These are phyloP conservation scores for Irpex rosettiformis DNA, from an alignment of 1,284 basidiomycete species.

Conservation along the genomic window DNA sequence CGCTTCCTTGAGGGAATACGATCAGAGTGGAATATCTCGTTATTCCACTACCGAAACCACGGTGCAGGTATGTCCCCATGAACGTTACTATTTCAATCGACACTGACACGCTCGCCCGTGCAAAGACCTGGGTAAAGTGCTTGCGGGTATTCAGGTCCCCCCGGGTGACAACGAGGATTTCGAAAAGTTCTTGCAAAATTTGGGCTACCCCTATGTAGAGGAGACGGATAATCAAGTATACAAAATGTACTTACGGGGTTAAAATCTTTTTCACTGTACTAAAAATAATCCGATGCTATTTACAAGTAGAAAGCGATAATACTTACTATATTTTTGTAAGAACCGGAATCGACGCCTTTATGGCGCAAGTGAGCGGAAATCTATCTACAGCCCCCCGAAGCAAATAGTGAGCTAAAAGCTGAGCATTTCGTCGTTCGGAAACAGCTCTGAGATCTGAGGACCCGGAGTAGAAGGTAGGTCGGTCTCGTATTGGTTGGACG, in stretches of 20 bases:
- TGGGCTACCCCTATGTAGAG: constrained; percentile 89
- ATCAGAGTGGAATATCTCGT: constrained; percentile 89
- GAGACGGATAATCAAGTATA: constrained; percentile 92
- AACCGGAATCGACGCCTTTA: not conserved
- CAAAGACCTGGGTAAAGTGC: constrained; percentile 84
- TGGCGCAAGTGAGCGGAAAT: not conserved
- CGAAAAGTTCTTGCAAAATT: constrained; percentile 67
- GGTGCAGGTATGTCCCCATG: constrained; percentile 70
- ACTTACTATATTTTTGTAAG: not conserved
- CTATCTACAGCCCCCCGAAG: too few species aligned
- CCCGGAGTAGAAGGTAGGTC: not conserved
- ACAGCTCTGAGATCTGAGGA: not conserved
- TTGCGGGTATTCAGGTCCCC: constrained; percentile 94
- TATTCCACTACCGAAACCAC: constrained; percentile 98
- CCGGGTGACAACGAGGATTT: constrained; percentile 63
- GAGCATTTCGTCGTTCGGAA: not conserved
- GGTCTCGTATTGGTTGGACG: not conserved
- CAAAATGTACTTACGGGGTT: constrained; percentile 62
- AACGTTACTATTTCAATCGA: not conserved
- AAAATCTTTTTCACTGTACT: not conserved
- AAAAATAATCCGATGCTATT: not conserved
- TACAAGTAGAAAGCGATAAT: not conserved
- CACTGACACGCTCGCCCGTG: not conserved
- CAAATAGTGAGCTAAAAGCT: too few species aligned
- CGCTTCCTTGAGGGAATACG: constrained; percentile 86